A percentile compares a stretch with the other conserved stretches of the same genome.
phyloP scores from a whole-genome alignment of 768 basidiomycete genomes.

The Mycena kentingensis region DNA sequence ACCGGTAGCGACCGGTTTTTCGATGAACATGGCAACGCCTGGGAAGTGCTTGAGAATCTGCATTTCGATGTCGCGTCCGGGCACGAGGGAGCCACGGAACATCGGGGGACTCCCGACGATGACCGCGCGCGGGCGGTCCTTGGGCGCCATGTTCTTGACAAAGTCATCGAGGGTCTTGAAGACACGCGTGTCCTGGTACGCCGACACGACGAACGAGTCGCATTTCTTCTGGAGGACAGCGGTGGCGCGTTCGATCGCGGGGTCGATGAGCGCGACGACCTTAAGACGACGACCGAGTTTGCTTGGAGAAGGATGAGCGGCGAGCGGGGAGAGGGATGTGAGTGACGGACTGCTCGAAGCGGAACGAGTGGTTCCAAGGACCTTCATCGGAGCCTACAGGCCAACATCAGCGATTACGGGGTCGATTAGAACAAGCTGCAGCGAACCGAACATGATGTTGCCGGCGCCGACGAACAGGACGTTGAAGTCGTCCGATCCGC shows the following conservation, averaged over 20 bases:
- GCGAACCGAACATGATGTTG: conserved; percentile 94
- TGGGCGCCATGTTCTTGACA: conserved; percentile 63
- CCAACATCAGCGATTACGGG: too few species aligned
- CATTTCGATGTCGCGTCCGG: conserved; percentile 83
- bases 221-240: conserved; percentile 86
- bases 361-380: conserved; percentile 92
- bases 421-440: conserved; percentile 8
- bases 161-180: conserved; percentile 89
- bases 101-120: conserved; percentile 92
- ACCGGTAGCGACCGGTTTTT: conserved; percentile 91
- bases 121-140: conserved; percentile 75
- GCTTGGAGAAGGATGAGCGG: conserved; percentile 40
- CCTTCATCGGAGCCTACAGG: conserved; percentile 87
- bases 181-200: conserved; percentile 86
- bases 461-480: conserved; percentile 95
- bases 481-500: conserved; percentile 79
- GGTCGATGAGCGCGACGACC: conserved; percentile 93
- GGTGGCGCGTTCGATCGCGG: conserved; percentile 77
- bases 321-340: conserved; percentile 2
- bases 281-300: conserved; percentile 96
- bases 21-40: conserved; percentile 85
- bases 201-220: conserved; percentile 89
- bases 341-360: conserved; percentile 75
- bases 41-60: conserved; percentile 89
- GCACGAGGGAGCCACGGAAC: conserved; percentile 78